Base-by-base conservation (phyloP, 139 green algal genomes). In the Volvox reticuliferus region DNA sequence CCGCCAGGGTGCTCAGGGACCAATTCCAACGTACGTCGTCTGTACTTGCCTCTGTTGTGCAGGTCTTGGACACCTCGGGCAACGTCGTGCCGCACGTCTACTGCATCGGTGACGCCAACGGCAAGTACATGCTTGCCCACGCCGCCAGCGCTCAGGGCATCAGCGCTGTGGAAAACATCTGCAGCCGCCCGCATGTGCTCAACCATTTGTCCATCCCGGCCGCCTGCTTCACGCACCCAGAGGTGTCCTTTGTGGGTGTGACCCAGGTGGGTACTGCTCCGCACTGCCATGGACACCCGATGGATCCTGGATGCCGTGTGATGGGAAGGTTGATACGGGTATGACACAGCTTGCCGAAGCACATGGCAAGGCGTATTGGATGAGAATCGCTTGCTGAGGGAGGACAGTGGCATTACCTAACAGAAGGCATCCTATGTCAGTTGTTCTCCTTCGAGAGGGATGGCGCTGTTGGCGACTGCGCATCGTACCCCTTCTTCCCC, bases 61-160 rank as follows among this genome's bases (percentile, higher is more conserved):
- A 95, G 93, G 96, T 98, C 33, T 88, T 97, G 68, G 96, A 97
- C 93, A 96, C 88, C 62, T 79, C 79, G 61, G 94, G 94, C 91
- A 96, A 96, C 91, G 86, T 95, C 30, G 91, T 99, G 75, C 94
- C 94, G n/a, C 69, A 97, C 87, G 93, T 99, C 89, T 99, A 96
- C 94, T 99, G 98, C 97, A 99, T 99, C 85, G 98, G 98, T n/a
- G 98, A 99, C 90, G 98, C 98, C 91, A 99, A 99, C 92, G 98
- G 96, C 93, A 98, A 97, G 93, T 98, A 97, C 94, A 99, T 99
- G 98, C 96, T 99, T 24, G 98, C 98, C 37, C 96, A 99, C 91
- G 97, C 97, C 24, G 97, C 97, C 83, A 97, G 92, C 82, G 97
- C 96, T 21, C 98, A 99, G 95, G 98, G 98, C 93, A 99, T 99